Evolutionary conservation across 1,139 yeast species (phyloP).

Genomic region (Yamadazyma diddensiae): DNA sequence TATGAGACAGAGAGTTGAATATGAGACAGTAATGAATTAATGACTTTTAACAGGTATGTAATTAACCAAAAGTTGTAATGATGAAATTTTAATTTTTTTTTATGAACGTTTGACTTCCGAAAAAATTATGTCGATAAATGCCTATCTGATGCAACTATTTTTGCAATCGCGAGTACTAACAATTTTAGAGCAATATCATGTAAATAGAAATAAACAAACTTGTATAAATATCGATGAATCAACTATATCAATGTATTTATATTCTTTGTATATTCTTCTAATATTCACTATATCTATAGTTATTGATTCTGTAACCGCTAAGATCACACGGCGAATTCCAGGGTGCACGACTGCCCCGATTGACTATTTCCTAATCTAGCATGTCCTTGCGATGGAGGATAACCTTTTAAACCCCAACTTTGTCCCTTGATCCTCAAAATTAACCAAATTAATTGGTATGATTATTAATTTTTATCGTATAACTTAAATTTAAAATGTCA

Average conservation of each 20-base stretch:
- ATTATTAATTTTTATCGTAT: neutral
- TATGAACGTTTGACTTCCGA: constrained; percentile 21
- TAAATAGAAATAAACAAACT: neutral
- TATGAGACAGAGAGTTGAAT: too few species aligned
- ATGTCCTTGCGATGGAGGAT: constrained; percentile 2
- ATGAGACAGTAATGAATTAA: constrained; percentile 4
- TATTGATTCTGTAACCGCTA: too few species aligned
- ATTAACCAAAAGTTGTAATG: constrained; percentile 5
- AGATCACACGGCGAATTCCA: too few species aligned
- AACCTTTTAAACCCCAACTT: neutral
- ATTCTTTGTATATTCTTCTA: too few species aligned
- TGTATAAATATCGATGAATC: too few species aligned
- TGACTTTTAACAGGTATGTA: too few species aligned
- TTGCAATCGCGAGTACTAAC: neutral
- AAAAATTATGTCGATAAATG: constrained; percentile 12
- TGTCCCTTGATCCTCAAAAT: neutral
- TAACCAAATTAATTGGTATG: neutral
- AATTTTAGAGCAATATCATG: neutral
- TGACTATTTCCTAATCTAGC: constrained; percentile 3
- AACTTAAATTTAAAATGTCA: constrained; percentile 1
- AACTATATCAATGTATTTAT: too few species aligned
- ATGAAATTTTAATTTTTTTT: constrained; percentile 11
- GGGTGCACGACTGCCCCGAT: too few species aligned
- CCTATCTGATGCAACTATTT: constrained; percentile 8
- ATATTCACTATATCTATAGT: too few species aligned